A percentile compares a stretch with the other conserved stretches of the same genome.
phyloP scores from a whole-genome alignment of 106 monocot genomes.

The Platanthera zijinensis region DNA sequence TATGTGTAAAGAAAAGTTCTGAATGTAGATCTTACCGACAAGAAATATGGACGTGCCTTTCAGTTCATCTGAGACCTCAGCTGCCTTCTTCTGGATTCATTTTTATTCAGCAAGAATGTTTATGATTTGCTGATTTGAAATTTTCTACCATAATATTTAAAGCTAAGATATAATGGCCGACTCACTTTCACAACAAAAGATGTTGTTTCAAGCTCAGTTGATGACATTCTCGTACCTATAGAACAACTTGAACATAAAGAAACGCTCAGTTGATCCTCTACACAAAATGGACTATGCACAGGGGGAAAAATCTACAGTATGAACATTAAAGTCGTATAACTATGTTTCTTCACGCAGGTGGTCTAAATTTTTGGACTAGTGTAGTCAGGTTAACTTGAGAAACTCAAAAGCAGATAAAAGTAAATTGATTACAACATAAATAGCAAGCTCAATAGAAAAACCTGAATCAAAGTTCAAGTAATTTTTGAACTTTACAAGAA shows the following conservation, averaged over 20 bases:
- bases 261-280: background rate
- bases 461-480: too few relatives aligned
- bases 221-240: constrained; percentile 52
- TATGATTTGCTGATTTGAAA: background rate
- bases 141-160: background rate
- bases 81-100: constrained; percentile 54
- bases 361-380: background rate
- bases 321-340: background rate
- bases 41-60: constrained; percentile 88
- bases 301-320: background rate
- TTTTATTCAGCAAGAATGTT: constrained; percentile 1
- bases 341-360: background rate
- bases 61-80: constrained; percentile 35
- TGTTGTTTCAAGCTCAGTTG: constrained; percentile 40
- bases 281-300: background rate
- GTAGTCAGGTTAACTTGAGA: background rate
- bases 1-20: background rate
- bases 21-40: constrained; percentile 37
- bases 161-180: background rate
- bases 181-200: constrained; percentile 52
- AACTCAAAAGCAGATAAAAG: background rate
- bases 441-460: too few relatives aligned
- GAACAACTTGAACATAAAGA: background rate
- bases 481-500: too few relatives aligned
- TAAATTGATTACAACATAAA: background rate